Evolutionary conservation across 306 rosid species (phyloP).

Genomic region (Vicia villosa): DNA sequence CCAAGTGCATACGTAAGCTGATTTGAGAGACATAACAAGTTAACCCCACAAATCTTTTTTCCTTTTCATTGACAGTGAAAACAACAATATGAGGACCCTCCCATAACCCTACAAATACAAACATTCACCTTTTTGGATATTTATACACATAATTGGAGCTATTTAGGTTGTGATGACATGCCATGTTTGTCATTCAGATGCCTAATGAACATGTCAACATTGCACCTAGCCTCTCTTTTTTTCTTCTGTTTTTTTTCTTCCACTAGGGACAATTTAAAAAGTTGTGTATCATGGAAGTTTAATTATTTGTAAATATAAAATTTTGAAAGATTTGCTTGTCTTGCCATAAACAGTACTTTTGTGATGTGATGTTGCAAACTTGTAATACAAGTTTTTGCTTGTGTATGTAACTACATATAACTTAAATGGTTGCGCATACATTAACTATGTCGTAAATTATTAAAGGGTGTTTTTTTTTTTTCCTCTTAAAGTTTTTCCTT

Average conservation of each 20-base stretch:
- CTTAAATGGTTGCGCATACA: too few relatives aligned
- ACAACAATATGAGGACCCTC: constrained; percentile 24
- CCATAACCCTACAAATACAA: constrained; percentile 11
- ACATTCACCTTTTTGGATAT: constrained; percentile 27
- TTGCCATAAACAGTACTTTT: neutral
- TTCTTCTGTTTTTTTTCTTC: neutral
- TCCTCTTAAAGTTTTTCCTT: too few relatives aligned
- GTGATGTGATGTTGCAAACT: neutral
- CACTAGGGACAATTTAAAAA: neutral
- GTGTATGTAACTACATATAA: too few relatives aligned
- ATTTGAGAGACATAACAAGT: neutral
- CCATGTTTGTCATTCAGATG: constrained; percentile 6
- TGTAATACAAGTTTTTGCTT: neutral
- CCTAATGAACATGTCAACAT: constrained; percentile 2
- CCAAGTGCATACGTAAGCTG: constrained; percentile 35
- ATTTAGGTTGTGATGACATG: constrained; percentile 20
- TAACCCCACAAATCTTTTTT: constrained; percentile 67
- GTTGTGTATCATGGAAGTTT: neutral
- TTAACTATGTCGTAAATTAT: too few relatives aligned
- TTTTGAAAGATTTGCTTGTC: constrained; percentile 1
- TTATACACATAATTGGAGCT: constrained; percentile 44
- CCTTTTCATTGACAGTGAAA: constrained; percentile 51
- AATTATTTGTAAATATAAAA: neutral
- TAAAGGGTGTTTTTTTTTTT: too few relatives aligned
- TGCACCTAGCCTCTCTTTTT: neutral